Conservation (phyloP, 129 eudicot genomes). For the Escallonia rubra region DNA sequence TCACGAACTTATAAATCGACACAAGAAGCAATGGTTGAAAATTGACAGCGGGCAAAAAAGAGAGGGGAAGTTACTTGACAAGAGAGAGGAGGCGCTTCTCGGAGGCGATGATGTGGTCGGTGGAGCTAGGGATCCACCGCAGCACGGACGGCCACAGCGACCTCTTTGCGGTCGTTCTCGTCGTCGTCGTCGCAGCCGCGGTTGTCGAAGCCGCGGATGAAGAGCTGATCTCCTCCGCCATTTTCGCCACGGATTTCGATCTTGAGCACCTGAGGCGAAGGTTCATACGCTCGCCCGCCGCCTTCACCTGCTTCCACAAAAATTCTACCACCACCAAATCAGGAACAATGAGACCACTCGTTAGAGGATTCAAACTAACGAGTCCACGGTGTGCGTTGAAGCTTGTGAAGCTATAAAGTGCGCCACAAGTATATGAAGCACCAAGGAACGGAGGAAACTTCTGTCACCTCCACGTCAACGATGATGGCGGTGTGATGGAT, state of each 20-base stretch:
- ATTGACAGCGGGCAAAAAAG: background rate
- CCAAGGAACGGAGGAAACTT: too few species aligned
- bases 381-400: too few species aligned
- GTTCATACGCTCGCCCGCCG: conserved; percentile 21
- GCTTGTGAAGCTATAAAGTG: too few species aligned
- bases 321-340: too few species aligned
- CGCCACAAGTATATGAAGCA: too few species aligned
- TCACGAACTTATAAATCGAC: too few species aligned
- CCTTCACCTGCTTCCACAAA: too few species aligned
- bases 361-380: too few species aligned
- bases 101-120: conserved; percentile 81
- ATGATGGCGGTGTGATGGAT: too few species aligned
- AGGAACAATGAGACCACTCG: too few species aligned
- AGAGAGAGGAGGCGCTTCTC: conserved; percentile 93
- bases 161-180: conserved; percentile 17
- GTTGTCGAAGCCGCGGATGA: conserved; percentile 22
- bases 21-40: too few species aligned
- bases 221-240: conserved; percentile 55
- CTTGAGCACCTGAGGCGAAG: conserved; percentile 19
- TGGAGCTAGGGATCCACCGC: conserved; percentile 93
- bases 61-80: conserved; percentile 46
- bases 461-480: too few species aligned
- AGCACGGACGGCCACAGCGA: conserved; percentile 65
- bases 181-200: conserved; percentile 21
- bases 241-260: conserved; percentile 14